Percentiles rank a stretch among this genome's conserved stretches.
Evolutionary conservation across 106 monocot species (phyloP).

Genomic region (Xerophyta viscosa): DNA sequence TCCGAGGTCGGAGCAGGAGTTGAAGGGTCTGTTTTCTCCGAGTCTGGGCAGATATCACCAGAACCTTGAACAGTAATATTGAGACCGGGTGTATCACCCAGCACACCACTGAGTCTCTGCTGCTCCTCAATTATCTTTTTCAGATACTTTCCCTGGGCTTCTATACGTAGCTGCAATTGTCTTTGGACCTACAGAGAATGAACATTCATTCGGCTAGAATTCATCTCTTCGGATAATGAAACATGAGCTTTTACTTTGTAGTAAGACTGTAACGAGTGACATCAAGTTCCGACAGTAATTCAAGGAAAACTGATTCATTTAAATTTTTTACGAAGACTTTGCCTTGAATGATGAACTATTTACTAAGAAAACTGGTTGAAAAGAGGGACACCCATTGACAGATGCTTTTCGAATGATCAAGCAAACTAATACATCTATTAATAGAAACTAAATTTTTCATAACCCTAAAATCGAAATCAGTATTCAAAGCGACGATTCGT

Average conservation of each 20-base stretch:
- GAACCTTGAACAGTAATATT: not conserved
- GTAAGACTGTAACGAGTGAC: not conserved
- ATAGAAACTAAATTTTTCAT: too few species aligned
- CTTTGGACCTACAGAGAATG: constrained; percentile 65
- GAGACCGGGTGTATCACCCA: constrained; percentile 23
- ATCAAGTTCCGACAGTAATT: too few species aligned
- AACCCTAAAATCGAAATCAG: too few species aligned
- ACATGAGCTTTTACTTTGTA: not conserved
- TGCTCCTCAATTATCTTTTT: constrained; percentile 96
- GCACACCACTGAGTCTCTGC: constrained; percentile 47
- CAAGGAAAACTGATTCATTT: too few species aligned
- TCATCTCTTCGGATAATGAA: too few species aligned
- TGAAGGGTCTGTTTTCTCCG: constrained; percentile 54
- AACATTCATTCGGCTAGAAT: not conserved
- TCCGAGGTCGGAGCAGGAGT: constrained; percentile 60
- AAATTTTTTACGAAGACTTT: too few species aligned
- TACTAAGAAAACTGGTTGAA: too few species aligned
- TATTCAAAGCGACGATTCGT: too few species aligned
- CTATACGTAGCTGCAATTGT: constrained; percentile 90
- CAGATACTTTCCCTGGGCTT: constrained; percentile 91
- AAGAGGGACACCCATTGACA: too few species aligned
- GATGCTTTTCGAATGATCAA: too few species aligned
- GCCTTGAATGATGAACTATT: too few species aligned
- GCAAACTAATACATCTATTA: too few species aligned
- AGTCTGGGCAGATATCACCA: constrained; percentile 13